phyloP scores from a whole-genome alignment of 345 rosid genomes.

The Hibiscus trionum region DNA sequence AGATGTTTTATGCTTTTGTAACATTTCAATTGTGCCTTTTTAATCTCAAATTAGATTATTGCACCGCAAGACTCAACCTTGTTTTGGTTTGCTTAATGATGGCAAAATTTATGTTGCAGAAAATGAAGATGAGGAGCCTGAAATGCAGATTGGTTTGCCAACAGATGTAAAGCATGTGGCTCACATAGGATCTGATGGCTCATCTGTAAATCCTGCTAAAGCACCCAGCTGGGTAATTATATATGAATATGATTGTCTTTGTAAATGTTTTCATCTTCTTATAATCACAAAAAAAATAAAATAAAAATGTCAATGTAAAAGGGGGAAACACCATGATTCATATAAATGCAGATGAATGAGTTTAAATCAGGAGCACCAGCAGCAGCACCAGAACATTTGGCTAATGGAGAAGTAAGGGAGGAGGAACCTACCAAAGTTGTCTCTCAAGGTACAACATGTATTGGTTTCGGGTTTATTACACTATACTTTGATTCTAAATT shows the following conservation, averaged over 20 bases:
- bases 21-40: no score
- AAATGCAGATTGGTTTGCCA: conserved; percentile 76
- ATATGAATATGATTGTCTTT: no score
- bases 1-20: no score
- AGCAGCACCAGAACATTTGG: conserved; percentile 23
- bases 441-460: conserved; percentile 36
- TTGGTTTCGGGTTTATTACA: background rate
- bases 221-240: conserved; percentile 53
- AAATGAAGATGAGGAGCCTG: conserved; percentile 53
- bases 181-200: conserved; percentile 73
- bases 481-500: no score
- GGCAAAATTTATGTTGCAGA: conserved; percentile 31
- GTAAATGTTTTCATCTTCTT: background rate
- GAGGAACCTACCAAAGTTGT: conserved; percentile 28
- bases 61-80: no score
- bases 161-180: conserved; percentile 9
- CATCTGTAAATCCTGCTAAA: conserved; percentile 26
- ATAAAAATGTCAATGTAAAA: background rate
- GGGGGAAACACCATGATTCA: background rate
- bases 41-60: no score
- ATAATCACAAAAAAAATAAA: background rate
- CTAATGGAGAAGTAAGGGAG: background rate
- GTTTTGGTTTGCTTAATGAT: no score
- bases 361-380: conserved; percentile 27
- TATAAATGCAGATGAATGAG: conserved; percentile 49